Evolutionary conservation across 352 stramenopile species (phyloP).

Genomic region (Phytopythium delawarense): DNA sequence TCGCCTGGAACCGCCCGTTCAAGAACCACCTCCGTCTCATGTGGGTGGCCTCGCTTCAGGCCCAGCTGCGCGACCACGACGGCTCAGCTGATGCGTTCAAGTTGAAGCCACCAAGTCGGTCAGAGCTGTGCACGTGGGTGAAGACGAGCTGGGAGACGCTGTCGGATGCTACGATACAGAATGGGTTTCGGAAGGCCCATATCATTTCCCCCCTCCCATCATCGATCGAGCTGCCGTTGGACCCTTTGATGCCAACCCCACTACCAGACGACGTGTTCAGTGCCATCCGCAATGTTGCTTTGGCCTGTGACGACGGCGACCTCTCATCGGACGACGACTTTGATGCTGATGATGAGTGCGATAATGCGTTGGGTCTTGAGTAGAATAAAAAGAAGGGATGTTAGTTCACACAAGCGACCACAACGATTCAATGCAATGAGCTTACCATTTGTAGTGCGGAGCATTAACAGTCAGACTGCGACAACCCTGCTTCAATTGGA

Average conservation of each 20-base stretch:
- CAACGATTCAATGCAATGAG: neutral
- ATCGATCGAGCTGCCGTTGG: neutral
- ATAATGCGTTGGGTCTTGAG: neutral
- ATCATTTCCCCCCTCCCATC: neutral
- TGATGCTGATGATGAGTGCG: neutral
- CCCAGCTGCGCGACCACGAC: neutral
- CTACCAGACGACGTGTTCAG: neutral
- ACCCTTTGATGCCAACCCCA: neutral
- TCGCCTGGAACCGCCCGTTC: constrained; percentile 12
- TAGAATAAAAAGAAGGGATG: neutral
- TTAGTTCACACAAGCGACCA: neutral
- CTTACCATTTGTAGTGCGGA: constrained; percentile 1
- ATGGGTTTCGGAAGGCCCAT: neutral
- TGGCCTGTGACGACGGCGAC: too few species aligned
- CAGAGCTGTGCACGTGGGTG: neutral
- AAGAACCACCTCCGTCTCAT: neutral
- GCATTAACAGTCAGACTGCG: constrained; percentile 2
- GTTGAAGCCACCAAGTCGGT: neutral
- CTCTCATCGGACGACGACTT: constrained; percentile 1
- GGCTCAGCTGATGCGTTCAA: neutral
- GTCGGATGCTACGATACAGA: neutral
- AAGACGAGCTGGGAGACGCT: neutral
- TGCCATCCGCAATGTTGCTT: neutral
- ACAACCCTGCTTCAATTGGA: neutral
- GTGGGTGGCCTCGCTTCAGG: neutral